phyloP scores from a whole-genome alignment of 2,329 filamentous ascomycete species.

The Xylaria polymorpha region DNA sequence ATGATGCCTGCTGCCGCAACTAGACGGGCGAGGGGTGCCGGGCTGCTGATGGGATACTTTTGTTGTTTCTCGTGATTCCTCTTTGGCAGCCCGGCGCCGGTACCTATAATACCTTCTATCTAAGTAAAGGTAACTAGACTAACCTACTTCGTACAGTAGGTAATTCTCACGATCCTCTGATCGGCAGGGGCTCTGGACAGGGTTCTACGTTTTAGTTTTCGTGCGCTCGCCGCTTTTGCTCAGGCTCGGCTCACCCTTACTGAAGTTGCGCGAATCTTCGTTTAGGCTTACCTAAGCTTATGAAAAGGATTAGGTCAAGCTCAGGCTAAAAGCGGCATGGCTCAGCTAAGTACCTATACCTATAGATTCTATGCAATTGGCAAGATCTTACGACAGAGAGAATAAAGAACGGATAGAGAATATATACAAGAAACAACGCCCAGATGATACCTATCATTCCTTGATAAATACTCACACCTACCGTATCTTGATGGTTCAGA shows the following conservation, averaged over 20 bases:
- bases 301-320: no score
- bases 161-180: constrained; percentile 13
- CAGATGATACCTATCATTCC: background rate
- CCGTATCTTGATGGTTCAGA: background rate
- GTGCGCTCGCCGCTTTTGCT: background rate
- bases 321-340: no score
- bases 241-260: constrained; percentile 9
- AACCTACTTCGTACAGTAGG: no score
- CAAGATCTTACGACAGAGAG: background rate
- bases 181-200: constrained; percentile 17
- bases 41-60: background rate
- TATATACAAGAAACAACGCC: background rate
- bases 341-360: no score
- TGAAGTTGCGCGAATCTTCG: no score
- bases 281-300: no score
- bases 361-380: background rate
- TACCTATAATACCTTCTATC: no score
- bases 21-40: background rate
- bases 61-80: background rate
- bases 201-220: no score
- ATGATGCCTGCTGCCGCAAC: constrained; percentile 5
- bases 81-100: background rate
- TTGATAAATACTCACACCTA: background rate
- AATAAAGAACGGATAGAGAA: background rate
- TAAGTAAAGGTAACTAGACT: background rate